These are phyloP conservation scores for Wickerhamiella azymoides DNA, from an alignment of 805 yeast genomes.

Conservation along the genomic window DNA sequence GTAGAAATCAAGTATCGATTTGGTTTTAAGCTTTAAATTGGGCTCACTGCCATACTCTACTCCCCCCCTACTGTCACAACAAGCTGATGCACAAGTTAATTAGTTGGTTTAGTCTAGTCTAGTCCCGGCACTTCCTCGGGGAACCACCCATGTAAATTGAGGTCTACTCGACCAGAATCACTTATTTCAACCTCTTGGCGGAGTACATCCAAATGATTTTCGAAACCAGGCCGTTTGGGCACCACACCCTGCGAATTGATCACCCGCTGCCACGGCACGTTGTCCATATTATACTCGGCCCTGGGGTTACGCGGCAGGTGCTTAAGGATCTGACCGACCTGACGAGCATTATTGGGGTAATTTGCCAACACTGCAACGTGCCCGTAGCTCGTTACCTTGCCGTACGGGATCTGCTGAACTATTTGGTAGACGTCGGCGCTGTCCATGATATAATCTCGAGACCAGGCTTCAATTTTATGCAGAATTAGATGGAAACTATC, in stretches of 20 bases:
- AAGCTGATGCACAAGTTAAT: neutral
- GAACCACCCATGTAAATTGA: slow-evolving; percentile 53
- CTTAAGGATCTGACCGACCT: slow-evolving; percentile 61
- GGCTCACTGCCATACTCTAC: too few relatives aligned
- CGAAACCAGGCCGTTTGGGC: slow-evolving; percentile 35
- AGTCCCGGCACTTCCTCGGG: slow-evolving; percentile 27
- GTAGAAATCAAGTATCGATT: neutral
- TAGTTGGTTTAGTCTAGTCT: neutral
- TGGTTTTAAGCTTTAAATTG: too few relatives aligned
- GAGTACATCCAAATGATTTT: slow-evolving; percentile 34
- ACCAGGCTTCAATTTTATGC: too few relatives aligned
- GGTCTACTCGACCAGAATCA: slow-evolving; percentile 26
- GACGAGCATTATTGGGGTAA: slow-evolving; percentile 55
- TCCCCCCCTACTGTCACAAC: too few relatives aligned
- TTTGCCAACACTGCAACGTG: slow-evolving; percentile 54
- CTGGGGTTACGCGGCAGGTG: slow-evolving; percentile 26
- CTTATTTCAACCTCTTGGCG: slow-evolving; percentile 32
- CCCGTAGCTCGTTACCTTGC: slow-evolving; percentile 58
- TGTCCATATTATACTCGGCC: slow-evolving; percentile 22
- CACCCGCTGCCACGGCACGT: slow-evolving; percentile 76
- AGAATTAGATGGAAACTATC: neutral
- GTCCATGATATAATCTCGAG: neutral
- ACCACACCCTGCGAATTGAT: slow-evolving; percentile 49
- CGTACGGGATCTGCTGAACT: slow-evolving; percentile 42
- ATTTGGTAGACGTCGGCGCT: slow-evolving; percentile 36